Evolutionary conservation across 345 rosid genomes (phyloP).

Genomic region (Eucalyptus fibrosa): DNA sequence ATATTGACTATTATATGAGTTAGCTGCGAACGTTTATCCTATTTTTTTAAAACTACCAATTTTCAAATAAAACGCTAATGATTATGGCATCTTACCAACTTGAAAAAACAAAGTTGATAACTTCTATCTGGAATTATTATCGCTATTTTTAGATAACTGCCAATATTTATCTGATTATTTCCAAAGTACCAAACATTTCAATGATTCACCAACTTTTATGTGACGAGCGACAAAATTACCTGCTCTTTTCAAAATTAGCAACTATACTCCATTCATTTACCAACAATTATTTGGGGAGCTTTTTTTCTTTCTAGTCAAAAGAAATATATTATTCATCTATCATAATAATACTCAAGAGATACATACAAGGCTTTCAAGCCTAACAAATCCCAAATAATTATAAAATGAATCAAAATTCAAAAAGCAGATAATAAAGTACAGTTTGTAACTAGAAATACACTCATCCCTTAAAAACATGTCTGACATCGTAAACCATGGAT

Average conservation of each 20-base stretch:
- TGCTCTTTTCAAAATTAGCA: neutral
- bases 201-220: neutral
- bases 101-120: neutral
- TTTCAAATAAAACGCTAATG: neutral
- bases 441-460: too few species aligned
- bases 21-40: neutral
- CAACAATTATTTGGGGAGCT: neutral
- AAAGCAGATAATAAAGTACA: accelerated
- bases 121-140: neutral
- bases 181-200: neutral
- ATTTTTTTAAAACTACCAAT: neutral
- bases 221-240: neutral
- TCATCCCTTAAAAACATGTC: accelerated
- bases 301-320: too few species aligned
- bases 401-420: too few species aligned
- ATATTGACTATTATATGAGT: neutral
- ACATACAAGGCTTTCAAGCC: too few species aligned
- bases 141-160: neutral
- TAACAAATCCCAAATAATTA: too few species aligned
- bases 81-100: neutral
- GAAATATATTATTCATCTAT: too few species aligned
- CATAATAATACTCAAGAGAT: too few species aligned
- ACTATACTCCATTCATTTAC: neutral
- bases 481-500: accelerated
- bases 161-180: neutral